Evolutionary conservation across 2,329 filamentous ascomycete genomes (phyloP).

Genomic region (Didymella arachidicola): DNA sequence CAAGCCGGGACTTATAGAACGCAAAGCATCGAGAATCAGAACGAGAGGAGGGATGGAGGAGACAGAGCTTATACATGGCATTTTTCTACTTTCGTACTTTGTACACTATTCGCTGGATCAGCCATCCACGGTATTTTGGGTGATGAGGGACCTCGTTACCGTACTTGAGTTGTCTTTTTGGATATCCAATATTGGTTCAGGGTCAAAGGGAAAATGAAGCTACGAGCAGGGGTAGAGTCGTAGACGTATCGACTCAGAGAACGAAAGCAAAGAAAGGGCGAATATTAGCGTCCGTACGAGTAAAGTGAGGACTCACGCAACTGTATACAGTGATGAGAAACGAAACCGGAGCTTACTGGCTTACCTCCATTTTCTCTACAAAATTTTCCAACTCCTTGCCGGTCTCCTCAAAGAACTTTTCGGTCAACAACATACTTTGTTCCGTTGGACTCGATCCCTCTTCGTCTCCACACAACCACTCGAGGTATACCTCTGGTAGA

Average conservation of each 20-base stretch:
- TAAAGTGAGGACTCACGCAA: background rate
- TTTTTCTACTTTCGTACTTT: too few species aligned
- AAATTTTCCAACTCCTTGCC: background rate
- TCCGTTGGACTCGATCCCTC: constrained; percentile 21
- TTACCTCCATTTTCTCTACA: background rate
- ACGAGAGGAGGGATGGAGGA: background rate
- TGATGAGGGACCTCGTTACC: background rate
- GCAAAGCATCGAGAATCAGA: background rate
- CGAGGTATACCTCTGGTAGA: constrained; percentile 26
- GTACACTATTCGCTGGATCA: background rate
- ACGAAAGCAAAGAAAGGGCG: background rate
- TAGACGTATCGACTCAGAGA: background rate
- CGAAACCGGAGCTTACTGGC: background rate
- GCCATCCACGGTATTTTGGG: background rate
- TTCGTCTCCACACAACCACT: constrained; percentile 35
- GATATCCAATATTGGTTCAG: background rate
- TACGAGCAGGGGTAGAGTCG: background rate
- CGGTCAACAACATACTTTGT: constrained; percentile 27
- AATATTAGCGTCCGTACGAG: background rate
- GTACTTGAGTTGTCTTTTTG: background rate
- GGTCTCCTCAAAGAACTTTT: constrained; percentile 24
- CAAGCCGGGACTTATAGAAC: too few species aligned
- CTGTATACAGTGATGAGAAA: background rate
- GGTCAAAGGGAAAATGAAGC: background rate
- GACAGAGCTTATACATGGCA: background rate